Conservation (phyloP, 108 stramenopile genomes). For the Schizochytrium sp. region DNA sequence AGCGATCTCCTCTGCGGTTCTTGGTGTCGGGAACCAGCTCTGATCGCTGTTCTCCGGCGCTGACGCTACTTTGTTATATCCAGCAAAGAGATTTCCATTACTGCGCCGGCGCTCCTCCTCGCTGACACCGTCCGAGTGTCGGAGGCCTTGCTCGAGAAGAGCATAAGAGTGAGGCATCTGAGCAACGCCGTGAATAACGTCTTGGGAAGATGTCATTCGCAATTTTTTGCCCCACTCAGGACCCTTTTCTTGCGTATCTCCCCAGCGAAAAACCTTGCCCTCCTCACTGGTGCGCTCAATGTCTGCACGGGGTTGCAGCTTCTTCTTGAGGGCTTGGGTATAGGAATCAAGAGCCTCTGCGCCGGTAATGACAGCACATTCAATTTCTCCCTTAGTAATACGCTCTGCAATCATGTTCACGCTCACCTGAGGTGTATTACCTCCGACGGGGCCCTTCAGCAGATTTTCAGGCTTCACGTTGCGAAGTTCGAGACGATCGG, state of each 20-base stretch:
- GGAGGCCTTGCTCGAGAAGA: conserved; percentile 19
- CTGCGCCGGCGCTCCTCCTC: conserved; percentile 1
- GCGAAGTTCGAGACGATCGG: not conserved
- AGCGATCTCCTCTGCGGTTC: not conserved
- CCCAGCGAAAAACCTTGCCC: conserved; percentile 38
- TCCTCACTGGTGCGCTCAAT: conserved; percentile 34
- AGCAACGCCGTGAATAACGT: conserved; percentile 30
- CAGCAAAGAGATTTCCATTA: conserved; percentile 32
- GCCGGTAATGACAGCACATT: not conserved
- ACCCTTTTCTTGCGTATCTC: conserved; percentile 15
- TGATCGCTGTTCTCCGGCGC: not conserved
- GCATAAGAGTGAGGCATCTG: conserved; percentile 42
- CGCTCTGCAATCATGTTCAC: conserved; percentile 53
- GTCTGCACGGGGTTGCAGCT: not conserved
- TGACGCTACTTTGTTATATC: conserved; percentile 20
- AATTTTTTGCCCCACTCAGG: not conserved
- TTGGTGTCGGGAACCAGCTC: conserved; percentile 22
- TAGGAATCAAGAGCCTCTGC: conserved; percentile 45
- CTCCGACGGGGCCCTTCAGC: conserved; percentile 9
- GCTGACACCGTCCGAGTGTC: conserved; percentile 11
- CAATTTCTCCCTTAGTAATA: conserved; percentile 30
- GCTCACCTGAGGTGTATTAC: conserved; percentile 22
- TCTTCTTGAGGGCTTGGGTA: not conserved
- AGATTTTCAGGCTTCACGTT: conserved; percentile 3
- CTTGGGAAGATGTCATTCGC: not conserved